A percentile compares a stretch with the other conserved stretches of the same genome.
Conservation (phyloP, 495 filamentous ascomycete species). For the Aspergillus diversus region DNA sequence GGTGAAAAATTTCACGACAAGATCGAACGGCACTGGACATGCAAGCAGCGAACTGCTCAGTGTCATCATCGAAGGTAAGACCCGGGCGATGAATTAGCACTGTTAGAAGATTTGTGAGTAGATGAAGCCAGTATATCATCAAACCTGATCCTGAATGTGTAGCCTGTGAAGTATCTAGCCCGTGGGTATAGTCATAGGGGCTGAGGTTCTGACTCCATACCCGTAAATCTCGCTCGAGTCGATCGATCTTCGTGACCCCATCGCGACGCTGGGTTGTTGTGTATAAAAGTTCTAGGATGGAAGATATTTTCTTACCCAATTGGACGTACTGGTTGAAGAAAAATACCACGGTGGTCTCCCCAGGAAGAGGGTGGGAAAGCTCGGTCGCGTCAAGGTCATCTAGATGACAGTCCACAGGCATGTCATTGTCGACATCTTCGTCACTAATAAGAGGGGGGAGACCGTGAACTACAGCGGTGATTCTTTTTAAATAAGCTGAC, state of each 20-base stretch:
- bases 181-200: neutral
- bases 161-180: too few relatives aligned
- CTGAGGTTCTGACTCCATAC: conserved; percentile 9
- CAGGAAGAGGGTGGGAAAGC: conserved; percentile 4
- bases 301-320: neutral
- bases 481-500: neutral
- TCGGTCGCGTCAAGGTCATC: neutral
- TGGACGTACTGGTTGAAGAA: conserved; percentile 4
- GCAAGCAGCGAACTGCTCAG: neutral
- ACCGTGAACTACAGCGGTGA: neutral
- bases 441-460: conserved; percentile 2
- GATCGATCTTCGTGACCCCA: conserved; percentile 4
- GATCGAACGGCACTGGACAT: neutral
- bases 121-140: neutral
- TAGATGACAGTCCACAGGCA: neutral
- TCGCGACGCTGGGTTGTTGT: conserved; percentile 9
- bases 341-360: neutral
- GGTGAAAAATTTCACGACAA: neutral
- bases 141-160: neutral
- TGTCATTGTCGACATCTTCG: conserved; percentile 5
- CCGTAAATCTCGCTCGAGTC: neutral
- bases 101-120: neutral
- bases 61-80: conserved; percentile 4
- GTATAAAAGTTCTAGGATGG: neutral
- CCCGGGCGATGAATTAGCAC: conserved; percentile 8